These are phyloP conservation scores for Apophysomyces ossiformis DNA, from an alignment of 371 early-diverging fungal species.

Conservation along the genomic window DNA sequence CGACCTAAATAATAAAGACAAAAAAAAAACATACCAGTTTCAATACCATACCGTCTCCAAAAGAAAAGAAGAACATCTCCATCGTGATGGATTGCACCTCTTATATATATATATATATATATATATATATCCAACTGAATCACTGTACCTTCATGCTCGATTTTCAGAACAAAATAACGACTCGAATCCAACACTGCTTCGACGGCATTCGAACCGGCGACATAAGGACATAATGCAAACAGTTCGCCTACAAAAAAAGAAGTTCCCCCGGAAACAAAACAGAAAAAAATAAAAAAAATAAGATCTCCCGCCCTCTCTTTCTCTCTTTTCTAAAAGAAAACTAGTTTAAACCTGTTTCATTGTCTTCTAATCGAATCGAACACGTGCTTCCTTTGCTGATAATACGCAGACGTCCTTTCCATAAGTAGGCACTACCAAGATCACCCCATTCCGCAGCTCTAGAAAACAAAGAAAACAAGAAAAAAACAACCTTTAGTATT, in stretches of 20 bases:
- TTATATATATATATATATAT: too few species aligned
- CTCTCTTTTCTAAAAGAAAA: slow-evolving; percentile 7
- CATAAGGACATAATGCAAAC: slow-evolving; percentile 86
- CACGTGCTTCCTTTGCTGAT: slow-evolving; percentile 72
- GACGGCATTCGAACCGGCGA: slow-evolving; percentile 71
- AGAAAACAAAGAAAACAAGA: background rate
- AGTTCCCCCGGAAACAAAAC: background rate
- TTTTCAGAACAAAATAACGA: slow-evolving; percentile 90
- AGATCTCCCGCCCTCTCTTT: background rate
- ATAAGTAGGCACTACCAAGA: slow-evolving; percentile 70
- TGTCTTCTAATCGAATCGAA: slow-evolving; percentile 82
- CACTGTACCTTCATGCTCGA: slow-evolving; percentile 74
- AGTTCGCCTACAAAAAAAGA: slow-evolving; percentile 66
- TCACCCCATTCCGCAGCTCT: slow-evolving; percentile 91
- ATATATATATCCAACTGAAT: background rate
- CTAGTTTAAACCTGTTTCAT: slow-evolving; percentile 47
- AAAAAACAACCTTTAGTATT: too few species aligned
- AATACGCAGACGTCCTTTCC: slow-evolving; percentile 85
- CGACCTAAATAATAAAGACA: slow-evolving; percentile 42
- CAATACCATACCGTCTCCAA: too few species aligned
- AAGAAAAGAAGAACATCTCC: too few species aligned
- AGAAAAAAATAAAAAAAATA: too few species aligned
- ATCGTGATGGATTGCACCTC: too few species aligned
- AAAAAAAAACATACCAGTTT: too few species aligned
- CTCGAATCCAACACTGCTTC: slow-evolving; percentile 90